Conservation (phyloP, 2,329 filamentous ascomycete species). For the Orbilia quercus region DNA sequence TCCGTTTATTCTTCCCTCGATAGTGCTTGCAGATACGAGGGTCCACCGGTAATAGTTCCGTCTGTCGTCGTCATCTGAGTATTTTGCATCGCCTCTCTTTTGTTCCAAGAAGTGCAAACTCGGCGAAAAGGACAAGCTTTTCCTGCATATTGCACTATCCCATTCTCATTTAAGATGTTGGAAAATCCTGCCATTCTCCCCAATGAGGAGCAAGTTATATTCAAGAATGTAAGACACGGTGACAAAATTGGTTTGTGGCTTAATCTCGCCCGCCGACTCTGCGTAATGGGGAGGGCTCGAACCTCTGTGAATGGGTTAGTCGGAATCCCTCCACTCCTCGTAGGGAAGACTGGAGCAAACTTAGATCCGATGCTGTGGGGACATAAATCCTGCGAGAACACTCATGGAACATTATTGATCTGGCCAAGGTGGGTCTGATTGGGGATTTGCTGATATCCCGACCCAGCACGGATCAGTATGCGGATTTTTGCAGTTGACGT, state of each 20-base stretch:
- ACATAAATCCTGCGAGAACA: no score
- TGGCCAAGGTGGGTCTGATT: no score
- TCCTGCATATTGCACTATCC: conserved; percentile 20
- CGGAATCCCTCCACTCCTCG: background rate
- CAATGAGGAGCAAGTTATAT: conserved; percentile 10
- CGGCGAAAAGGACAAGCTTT: conserved; percentile 42
- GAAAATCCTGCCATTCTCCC: background rate
- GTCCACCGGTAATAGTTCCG: background rate
- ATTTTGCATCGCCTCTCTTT: conserved; percentile 2
- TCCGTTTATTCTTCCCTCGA: conserved; percentile 25
- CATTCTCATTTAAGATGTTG: conserved; percentile 6
- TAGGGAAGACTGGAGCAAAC: conserved; percentile 1
- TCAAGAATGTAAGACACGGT: conserved; percentile 34
- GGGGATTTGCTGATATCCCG: background rate
- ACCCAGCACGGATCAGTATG: no score
- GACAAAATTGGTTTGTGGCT: conserved; percentile 40
- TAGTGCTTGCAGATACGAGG: conserved; percentile 5
- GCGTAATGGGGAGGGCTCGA: background rate
- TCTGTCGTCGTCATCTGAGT: conserved; percentile 31
- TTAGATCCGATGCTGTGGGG: no score
- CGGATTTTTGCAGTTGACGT: no score
- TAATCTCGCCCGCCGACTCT: conserved; percentile 17
- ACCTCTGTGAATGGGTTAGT: background rate
- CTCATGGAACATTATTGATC: no score
- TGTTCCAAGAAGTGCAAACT: conserved; percentile 4